Base-by-base conservation (phyloP, 1,284 basidiomycete genomes). In the Cryptococcus wingfieldii region DNA sequence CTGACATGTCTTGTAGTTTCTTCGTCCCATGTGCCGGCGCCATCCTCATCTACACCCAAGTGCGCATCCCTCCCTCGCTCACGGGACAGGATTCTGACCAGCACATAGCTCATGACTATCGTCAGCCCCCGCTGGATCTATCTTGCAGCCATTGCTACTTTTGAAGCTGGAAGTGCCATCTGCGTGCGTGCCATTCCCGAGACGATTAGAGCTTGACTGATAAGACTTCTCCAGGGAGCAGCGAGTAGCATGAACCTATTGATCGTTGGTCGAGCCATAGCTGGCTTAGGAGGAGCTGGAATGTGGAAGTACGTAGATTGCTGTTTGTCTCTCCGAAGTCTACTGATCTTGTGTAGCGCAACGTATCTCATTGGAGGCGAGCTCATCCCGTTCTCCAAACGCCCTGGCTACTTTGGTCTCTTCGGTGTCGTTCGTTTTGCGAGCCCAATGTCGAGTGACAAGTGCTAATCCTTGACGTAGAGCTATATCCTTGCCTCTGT, bases 201-300 rank as follows among this genome's bases (percentile, higher is more conserved):
- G 23, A 23, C 23, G 3, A 23, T 23, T 3, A 23, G 23, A 23
- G 2, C 23, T 23, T 54, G 37, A 44, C 42, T 14, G 16, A 23
- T 13, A 14, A 5, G 38, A n/a, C 37, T 3, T 18, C 16, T 10
- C 6, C 41, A 66, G 64, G 64, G 64, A 3, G 60, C 66, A 3
- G 66, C 66, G 1, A 46, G 49, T 5, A 60, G 57, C 10, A 68
- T 68, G 66, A 56, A 60, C 52, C 59, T 65, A 47, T 42, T 68
- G 31, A 64, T 68, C 37, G 50, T 58, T 18, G 66, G 66, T 8
- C 57, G 66, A 47, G 61, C 63, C 7, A 42, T 68, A 31, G 56
- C 63, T 4, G 65, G 63, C 10, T 56, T 68, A 5, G 66, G 66
- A 13, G 66, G 66, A 38, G 63, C 64, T 1, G 65, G 65, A n/a